Evolutionary conservation across 2,329 filamentous ascomycete species (phyloP).

Genomic region (Fusarium floridanum): DNA sequence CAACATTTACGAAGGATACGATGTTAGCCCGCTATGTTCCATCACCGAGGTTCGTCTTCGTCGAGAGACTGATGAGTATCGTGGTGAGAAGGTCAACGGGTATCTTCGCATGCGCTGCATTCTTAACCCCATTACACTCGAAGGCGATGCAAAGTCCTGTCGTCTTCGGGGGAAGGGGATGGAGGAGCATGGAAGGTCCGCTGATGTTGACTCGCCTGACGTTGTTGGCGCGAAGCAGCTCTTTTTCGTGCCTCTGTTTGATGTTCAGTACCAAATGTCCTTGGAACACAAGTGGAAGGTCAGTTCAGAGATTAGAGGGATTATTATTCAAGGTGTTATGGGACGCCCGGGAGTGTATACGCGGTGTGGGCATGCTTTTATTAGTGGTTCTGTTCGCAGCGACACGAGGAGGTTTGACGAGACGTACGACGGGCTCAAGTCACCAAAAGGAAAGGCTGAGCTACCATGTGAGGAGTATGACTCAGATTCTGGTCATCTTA

Average conservation of each 20-base stretch:
- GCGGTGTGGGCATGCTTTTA: constrained; percentile 19
- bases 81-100: background rate
- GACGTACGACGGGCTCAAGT: constrained; percentile 4
- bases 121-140: constrained; percentile 13
- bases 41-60: constrained; percentile 4
- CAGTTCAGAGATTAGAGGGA: constrained; percentile 6
- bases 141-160: background rate
- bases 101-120: constrained; percentile 8
- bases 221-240: constrained; percentile 1
- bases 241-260: constrained; percentile 20
- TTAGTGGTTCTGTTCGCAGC: background rate
- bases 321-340: constrained; percentile 7
- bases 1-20: constrained; percentile 8
- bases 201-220: constrained; percentile 8
- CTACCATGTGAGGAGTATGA: constrained; percentile 19
- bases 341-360: constrained; percentile 1
- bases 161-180: constrained; percentile 5
- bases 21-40: background rate
- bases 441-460: background rate
- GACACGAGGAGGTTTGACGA: constrained; percentile 11
- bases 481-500: constrained; percentile 3
- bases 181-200: background rate
- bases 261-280: constrained; percentile 5
- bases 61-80: background rate
- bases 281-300: constrained; percentile 14